Evolutionary conservation across 495 filamentous ascomycete species (phyloP), one percentile per base, ranked within the genome.

Genomic region (Penicillium soppii): DNA sequence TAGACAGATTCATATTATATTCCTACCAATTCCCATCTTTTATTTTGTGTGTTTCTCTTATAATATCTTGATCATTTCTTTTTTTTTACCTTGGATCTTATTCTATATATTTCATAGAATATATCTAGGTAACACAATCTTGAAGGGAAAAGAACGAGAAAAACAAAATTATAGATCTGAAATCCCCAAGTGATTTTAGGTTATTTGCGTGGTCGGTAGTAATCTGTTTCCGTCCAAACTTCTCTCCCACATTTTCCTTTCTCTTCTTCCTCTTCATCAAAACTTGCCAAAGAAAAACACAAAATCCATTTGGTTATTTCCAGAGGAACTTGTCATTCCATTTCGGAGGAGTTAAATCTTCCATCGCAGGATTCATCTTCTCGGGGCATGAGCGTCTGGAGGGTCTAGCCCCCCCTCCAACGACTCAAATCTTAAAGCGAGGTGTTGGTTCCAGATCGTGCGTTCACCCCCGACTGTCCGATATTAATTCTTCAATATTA

Each of bases 371-470:
- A 36, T 55, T 29, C 16, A 43, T 48, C 45, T 20, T 35, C 33
- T 57, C 59, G 53, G 56, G 58, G 60, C 56, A 61, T 62, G 56
- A 63, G 57, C 61, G 56, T 54, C 45, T 54, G 61, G 61, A 67
- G 64, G 64, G 64, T 67, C 61, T 67, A 62, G 58, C 58, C 64
- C 61, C 61, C 50, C 60, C 60, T 57, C 53, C 54, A n/a, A 56
- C 53, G 53, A 57, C 53, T 41, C 35, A 40, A 32, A 27, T n/a
- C 15, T 52, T 33, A 30, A 39, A 43, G 25, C 51, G 45, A 33
- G 45, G 41, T 49, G 43, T 38, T 50, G 44, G 51, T 45, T 43
- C 36, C 25, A 37, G 42, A 45, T 47, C 51, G 50, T 58, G 50
- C 32, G 50, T 53, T 44, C 20, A 26, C 25, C 30, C 46, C 29